Base-by-base conservation (phyloP, 345 rosid species). In the Brassica juncea region DNA sequence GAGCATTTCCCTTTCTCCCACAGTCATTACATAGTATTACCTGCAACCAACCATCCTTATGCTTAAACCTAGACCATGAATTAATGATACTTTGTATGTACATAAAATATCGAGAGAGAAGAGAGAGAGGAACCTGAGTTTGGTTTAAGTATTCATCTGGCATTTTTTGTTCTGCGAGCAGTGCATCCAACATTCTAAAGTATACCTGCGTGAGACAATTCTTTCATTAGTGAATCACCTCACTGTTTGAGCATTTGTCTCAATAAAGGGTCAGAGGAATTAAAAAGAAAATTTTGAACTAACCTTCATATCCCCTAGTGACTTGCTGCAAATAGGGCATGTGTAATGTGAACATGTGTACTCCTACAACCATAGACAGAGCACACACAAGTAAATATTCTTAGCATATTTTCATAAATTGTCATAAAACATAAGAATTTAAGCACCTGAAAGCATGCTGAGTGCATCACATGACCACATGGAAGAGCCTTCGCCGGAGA, bases 251-350 rank as follows among this genome's bases (percentile, higher is more conserved):
- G 52, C 4, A 42, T 11, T 42, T 11, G 52, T 42, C 52, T 11
- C 52, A 42, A 42, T 42, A 42, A 42, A 42, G 52, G 14, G 14
- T 3, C 14, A 42, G 11, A 57, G 21, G 27, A 57, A 57, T 4
- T 57, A 21, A 3, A 21, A 57, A 8, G 62, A 57, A 1, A 28
- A 57, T 8, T 21, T 8, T 21, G 62, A 75, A 77, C 88, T 80
- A 61, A 92, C 98, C 92, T 88, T 89, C 98, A 94, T 94, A 81
- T 92, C 93, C 64, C 97, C 98, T 57, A 94, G 90, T 30, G 98
- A 91, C 81, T 91, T 94, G 93, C 92, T 84, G 81, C 98, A 91
- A n/a, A 94, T 86, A 44, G 95, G 95, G 83, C 95, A 91, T 59
- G 86, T 87, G 73, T 90, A 94, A 83, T 88, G 89, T 59, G 87